A percentile compares a stretch with the other conserved stretches of the same genome.
Evolutionary conservation across 2,329 filamentous ascomycete species (phyloP).

Genomic region (Fusarium hostae): DNA sequence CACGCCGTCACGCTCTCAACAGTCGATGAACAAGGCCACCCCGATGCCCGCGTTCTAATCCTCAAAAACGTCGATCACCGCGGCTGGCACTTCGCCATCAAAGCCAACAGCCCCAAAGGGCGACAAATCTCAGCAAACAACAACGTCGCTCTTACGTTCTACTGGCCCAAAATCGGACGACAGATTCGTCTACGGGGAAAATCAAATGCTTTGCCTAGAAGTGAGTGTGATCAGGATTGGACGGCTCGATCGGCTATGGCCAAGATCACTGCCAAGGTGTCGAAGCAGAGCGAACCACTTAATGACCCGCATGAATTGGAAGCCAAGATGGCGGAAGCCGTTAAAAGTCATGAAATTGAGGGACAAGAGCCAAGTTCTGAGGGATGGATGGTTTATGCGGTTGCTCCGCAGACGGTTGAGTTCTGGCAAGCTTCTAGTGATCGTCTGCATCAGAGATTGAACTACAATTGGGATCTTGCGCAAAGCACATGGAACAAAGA

Average conservation of each 20-base stretch:
- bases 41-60: conserved; percentile 5
- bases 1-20: conserved; percentile 7
- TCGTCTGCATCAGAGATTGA: conserved; percentile 5
- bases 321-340: neutral
- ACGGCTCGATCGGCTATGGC: conserved; percentile 1
- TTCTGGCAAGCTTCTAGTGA: conserved; percentile 20
- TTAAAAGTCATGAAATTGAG: neutral
- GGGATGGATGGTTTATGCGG: conserved; percentile 13
- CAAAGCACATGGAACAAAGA: neutral
- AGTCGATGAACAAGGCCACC: neutral
- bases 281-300: conserved; percentile 13
- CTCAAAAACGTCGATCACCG: conserved; percentile 10
- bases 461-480: neutral
- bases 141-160: conserved; percentile 8
- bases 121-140: neutral
- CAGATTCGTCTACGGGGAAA: neutral
- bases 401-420: neutral
- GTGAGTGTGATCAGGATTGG: conserved; percentile 8
- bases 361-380: neutral
- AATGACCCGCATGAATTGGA: neutral
- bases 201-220: neutral
- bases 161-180: conserved; percentile 11
- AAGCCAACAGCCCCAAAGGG: conserved; percentile 3
- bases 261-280: conserved; percentile 4
- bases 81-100: conserved; percentile 20